Evolutionary conservation across 129 eudicot species (phyloP).

Genomic region (Solidago caesia): DNA sequence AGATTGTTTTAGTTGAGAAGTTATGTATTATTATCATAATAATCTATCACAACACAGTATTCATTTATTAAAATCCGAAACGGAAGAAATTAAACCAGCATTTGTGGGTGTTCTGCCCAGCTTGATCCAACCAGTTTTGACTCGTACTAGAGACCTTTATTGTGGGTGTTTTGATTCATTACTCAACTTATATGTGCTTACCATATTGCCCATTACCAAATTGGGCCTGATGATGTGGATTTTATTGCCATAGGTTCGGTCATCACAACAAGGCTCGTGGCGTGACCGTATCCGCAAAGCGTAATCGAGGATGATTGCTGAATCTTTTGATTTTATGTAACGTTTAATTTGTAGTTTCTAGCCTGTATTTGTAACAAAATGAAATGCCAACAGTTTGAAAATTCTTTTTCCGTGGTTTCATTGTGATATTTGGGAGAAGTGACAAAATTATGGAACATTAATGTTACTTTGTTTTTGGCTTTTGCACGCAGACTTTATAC

Average conservation of each 20-base stretch:
- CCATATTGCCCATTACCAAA: no score
- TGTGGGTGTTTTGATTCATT: no score
- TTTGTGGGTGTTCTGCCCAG: no score
- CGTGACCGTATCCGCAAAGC: conserved; percentile 75
- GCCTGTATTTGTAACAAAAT: not conserved
- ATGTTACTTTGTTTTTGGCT: not conserved
- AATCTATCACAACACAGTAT: no score
- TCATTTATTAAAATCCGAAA: no score
- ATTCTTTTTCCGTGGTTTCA: not conserved
- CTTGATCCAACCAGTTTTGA: no score
- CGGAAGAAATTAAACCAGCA: no score
- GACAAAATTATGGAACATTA: not conserved
- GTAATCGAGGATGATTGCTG: conserved; percentile 15
- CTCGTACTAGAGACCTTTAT: no score
- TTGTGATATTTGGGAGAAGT: not conserved
- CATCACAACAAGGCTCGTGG: conserved; percentile 94
- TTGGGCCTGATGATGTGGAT: not conserved
- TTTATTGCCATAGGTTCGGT: conserved; percentile 46
- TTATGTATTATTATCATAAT: no score
- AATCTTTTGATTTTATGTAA: not conserved
- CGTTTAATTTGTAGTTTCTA: not conserved
- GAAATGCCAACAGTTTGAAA: not conserved
- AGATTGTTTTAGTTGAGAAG: not conserved
- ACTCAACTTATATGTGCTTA: no score
- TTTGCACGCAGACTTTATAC: not conserved